Base-by-base conservation (phyloP, 176 grass and related monocot species). In the Triticum dicoccoides region DNA sequence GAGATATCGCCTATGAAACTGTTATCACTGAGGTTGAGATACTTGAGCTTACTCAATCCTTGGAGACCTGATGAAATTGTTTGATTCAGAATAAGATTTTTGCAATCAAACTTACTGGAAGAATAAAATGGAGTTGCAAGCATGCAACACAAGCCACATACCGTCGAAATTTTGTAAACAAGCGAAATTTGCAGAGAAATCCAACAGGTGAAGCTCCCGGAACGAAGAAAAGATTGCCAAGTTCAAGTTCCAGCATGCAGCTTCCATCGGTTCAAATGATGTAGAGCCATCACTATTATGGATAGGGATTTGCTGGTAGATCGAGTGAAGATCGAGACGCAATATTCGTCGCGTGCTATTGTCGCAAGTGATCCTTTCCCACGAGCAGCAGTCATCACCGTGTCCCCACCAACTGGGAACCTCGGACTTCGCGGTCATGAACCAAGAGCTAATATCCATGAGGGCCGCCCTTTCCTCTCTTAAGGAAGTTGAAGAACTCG, bases 21-120 rank as follows among this genome's bases (percentile, higher is more conserved):
- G 10, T 81, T 81, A 0, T 0, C 4, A 54, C 67, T 27, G 9
- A 84, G 81, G 66, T 84, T 23, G 64, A 84, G 45, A 71, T 73
- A 70, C 29, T 38, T 49, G 32, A 84, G 81, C 45, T 73, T 73
- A 3, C 8, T 27, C 81, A 84, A 61, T 73, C 64, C 63, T 84
- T 21, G 42, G 1, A 84, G 42, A n/a, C 51, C n/a, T 75, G 17
- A 33, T 15, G 8, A 20, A 25, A 25, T 25, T 25, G 25, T 25
- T 25, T 25, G 25, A 13, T 52, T 76, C 8, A 68, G 25, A 52
- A 32, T 76, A 76, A 76, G 0, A 51, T 25, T 75, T 14, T 45
- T 73, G 1, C 25, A 25, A 15, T 45, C 21, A 27, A 69, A 73
- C 5, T 73, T 73, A 73, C 0, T 73, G 39, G 39, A n/a, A 25